Percentiles rank a stretch among this genome's conserved stretches.
Conservation (phyloP, 176 grass and related monocot species). For the Ananas comosus region DNA sequence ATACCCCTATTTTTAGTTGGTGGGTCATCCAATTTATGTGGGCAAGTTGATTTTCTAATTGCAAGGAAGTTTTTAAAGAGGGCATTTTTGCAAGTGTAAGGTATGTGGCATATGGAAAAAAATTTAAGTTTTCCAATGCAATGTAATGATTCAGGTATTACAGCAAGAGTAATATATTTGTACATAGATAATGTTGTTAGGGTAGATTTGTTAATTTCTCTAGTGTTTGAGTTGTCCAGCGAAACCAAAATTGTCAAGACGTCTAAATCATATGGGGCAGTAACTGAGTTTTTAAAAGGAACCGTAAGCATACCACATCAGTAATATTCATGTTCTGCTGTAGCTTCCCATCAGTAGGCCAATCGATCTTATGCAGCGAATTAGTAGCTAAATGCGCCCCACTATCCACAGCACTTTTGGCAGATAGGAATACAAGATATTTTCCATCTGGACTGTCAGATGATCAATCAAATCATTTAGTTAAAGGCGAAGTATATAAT, state of each 20-base stretch:
- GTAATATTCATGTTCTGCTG: conserved; percentile 31
- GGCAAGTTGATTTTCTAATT: too few species aligned
- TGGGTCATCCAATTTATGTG: too few species aligned
- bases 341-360: conserved; percentile 43
- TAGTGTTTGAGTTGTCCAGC: not conserved
- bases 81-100: too few species aligned
- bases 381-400: conserved; percentile 73
- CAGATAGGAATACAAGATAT: conserved; percentile 71
- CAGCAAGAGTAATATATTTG: too few species aligned
- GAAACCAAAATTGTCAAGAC: conserved; percentile 1
- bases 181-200: not conserved
- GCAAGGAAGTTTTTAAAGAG: too few species aligned
- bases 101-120: too few species aligned
- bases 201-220: not conserved
- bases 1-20: too few species aligned
- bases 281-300: not conserved
- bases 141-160: too few species aligned
- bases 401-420: conserved; percentile 83
- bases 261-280: not conserved
- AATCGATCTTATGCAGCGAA: conserved; percentile 74
- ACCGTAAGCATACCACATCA: conserved; percentile 48
- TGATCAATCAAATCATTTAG: conserved; percentile 24
- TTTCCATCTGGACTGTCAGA: conserved; percentile 62
- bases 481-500: not conserved
- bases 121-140: too few species aligned